Percentiles rank a stretch among this genome's conserved stretches.
Conservation (phyloP, 176 grass and related monocot genomes). For the Ensete ventricosum region DNA sequence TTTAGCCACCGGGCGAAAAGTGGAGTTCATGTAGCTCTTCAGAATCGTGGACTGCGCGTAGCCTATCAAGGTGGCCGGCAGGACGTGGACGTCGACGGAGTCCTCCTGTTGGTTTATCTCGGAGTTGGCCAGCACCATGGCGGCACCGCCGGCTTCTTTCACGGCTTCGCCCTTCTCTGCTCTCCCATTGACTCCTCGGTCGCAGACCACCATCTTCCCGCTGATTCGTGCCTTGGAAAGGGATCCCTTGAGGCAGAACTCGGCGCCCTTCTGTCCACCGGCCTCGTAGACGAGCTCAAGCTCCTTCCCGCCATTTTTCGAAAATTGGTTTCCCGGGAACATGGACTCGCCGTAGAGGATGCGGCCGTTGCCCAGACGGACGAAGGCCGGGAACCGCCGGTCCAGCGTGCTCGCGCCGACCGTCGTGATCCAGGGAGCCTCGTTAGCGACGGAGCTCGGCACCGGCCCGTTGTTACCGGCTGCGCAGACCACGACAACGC, state of each 20-base stretch:
- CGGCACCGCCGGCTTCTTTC: conserved; percentile 46
- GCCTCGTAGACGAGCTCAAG: conserved; percentile 54
- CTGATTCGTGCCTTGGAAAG: conserved; percentile 36
- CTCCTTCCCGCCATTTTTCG: conserved; percentile 56
- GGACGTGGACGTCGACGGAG: conserved; percentile 73
- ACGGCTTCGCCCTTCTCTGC: conserved; percentile 70
- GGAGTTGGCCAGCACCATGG: conserved; percentile 70
- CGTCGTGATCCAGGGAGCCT: conserved; percentile 71
- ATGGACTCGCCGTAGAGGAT: conserved; percentile 85
- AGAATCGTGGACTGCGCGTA: conserved; percentile 43
- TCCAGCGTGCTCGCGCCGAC: conserved; percentile 61
- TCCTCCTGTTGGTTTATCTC: conserved; percentile 73
- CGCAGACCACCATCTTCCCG: conserved; percentile 75
- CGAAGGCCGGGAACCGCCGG: conserved; percentile 55
- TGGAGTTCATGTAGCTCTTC: conserved; percentile 61
- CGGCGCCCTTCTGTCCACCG: conserved; percentile 35
- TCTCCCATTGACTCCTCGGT: conserved; percentile 61
- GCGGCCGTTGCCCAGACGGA: conserved; percentile 48
- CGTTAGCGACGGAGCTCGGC: conserved; percentile 60
- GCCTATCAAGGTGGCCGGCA: conserved; percentile 55
- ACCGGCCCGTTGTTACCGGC: conserved; percentile 66
- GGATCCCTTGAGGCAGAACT: conserved; percentile 66
- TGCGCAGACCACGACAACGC: conserved; percentile 56
- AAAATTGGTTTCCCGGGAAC: conserved; percentile 52
- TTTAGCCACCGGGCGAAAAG: conserved; percentile 28